Base-by-base conservation (phyloP, 805 yeast genomes). In the Metschnikowia lunata region DNA sequence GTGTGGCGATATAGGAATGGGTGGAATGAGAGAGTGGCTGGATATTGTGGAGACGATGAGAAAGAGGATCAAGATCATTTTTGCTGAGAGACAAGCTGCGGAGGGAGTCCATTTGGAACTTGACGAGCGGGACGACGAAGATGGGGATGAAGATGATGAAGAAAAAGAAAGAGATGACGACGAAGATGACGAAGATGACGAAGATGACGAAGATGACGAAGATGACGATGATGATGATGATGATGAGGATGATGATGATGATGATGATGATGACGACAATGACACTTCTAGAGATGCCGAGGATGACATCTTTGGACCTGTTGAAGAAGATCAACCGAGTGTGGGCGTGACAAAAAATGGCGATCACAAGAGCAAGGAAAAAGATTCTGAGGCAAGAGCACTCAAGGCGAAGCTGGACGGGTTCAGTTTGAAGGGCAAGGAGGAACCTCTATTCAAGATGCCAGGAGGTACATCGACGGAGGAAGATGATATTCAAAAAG, bases 1-100 rank as follows among this genome's bases (percentile, higher is more conserved):
- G 7, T 71, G 76, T 57, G 76, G 76, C 6, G 76, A 71, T 49
- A 71, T 71, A 37, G 76, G 76, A 1, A 71, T 71, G 75, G 76
- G 76, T 6, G 76, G 76, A 7, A 71, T 71, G 76, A 56, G 75
- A 40, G 76, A 71, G 56, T 71, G 76, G 76, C 59, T 54, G 47
- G 76, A 71, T 30, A 57, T 71, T 26, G 76, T 71, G 23, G 75
- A 71, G 46, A 69, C 67, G 13, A 53, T 71, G 40, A 59, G 74
- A 41, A 60, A 69, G 35, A 60, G 63, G 41, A 64, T 70, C 37
- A 55, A 49, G 36, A 44, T 52, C 4, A 49, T 69, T 32, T 60
- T 61, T 39, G 59, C 57, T 3, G 68, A 62, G 40, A 50, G 57
- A 33, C 43, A 34, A 12, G 44, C 46, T 2, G 30, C 40, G 9